phyloP scores from a whole-genome alignment of 2,329 filamentous ascomycete species.

The Dactylellina parvicollis region DNA sequence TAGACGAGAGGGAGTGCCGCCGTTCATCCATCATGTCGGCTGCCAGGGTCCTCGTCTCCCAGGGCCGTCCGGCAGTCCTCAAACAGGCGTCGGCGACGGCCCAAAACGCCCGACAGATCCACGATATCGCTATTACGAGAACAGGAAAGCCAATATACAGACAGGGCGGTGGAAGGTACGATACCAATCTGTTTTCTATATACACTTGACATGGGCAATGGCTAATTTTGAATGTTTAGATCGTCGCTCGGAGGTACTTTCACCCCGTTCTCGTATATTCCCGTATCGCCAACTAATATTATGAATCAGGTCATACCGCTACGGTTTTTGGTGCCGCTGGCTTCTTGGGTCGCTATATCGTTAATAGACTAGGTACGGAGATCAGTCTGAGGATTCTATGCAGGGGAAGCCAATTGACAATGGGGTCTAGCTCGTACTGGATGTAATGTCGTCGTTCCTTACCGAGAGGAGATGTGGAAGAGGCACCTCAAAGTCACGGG shows the following conservation, averaged over 20 bases:
- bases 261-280: background rate
- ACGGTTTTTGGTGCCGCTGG: conserved; percentile 98
- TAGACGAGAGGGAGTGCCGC: conserved; percentile 12
- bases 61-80: conserved; percentile 62
- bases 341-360: conserved; percentile 94
- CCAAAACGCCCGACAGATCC: conserved; percentile 67
- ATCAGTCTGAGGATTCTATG: background rate
- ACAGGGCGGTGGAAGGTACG: conserved; percentile 83
- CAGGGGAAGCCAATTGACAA: conserved; percentile 8
- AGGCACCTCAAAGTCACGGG: conserved; percentile 95
- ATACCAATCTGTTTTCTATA: conserved; percentile 55
- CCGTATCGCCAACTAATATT: conserved; percentile 48
- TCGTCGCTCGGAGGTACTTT: conserved; percentile 83
- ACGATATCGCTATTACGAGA: conserved; percentile 90
- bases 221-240: conserved; percentile 63
- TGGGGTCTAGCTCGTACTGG: conserved; percentile 78
- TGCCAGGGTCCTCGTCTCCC: conserved; percentile 60
- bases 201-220: conserved; percentile 5
- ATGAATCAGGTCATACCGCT: conserved; percentile 80
- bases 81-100: conserved; percentile 59
- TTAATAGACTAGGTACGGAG: conserved; percentile 83
- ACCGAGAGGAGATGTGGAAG: conserved; percentile 97
- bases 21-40: conserved; percentile 41
- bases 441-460: conserved; percentile 93
- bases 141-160: conserved; percentile 96